phyloP scores from a whole-genome alignment of 1,139 yeast genomes.

The Kodamaea fungicola region DNA sequence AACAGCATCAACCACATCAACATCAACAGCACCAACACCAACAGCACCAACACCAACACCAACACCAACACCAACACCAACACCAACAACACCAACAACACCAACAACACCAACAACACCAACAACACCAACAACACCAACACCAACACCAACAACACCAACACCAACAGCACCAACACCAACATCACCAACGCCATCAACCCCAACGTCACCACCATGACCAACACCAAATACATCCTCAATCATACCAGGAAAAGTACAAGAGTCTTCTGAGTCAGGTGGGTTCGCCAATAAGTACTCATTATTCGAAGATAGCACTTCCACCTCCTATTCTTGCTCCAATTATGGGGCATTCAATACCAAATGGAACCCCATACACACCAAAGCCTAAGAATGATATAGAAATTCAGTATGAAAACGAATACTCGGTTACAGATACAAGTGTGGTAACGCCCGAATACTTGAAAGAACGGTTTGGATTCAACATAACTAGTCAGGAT shows the following conservation, averaged over 20 bases:
- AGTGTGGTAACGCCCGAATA: slow-evolving; percentile 18
- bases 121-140: not conserved
- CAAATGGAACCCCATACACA: not conserved
- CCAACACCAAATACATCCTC: not conserved
- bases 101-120: slow-evolving; percentile 1
- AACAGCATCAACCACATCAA: not conserved
- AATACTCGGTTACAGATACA: slow-evolving; percentile 8
- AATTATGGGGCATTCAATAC: not conserved
- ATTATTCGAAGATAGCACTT: not conserved
- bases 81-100: not conserved
- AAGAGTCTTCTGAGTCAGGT: too few species aligned
- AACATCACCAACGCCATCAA: not conserved
- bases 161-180: not conserved
- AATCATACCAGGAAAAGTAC: not conserved
- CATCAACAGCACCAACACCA: not conserved
- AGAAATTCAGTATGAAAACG: slow-evolving; percentile 3
- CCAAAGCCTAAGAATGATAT: slow-evolving; percentile 2
- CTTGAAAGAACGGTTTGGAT: slow-evolving; percentile 23
- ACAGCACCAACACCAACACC: not conserved
- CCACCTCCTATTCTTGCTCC: not conserved
- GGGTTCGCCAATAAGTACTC: too few species aligned
- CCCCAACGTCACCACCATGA: not conserved
- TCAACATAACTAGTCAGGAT: slow-evolving; percentile 21
- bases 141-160: not conserved
- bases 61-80: not conserved